These are phyloP conservation scores for Trichoderma harzianum DNA, from an alignment of 2,329 filamentous ascomycete species.

Conservation along the genomic window DNA sequence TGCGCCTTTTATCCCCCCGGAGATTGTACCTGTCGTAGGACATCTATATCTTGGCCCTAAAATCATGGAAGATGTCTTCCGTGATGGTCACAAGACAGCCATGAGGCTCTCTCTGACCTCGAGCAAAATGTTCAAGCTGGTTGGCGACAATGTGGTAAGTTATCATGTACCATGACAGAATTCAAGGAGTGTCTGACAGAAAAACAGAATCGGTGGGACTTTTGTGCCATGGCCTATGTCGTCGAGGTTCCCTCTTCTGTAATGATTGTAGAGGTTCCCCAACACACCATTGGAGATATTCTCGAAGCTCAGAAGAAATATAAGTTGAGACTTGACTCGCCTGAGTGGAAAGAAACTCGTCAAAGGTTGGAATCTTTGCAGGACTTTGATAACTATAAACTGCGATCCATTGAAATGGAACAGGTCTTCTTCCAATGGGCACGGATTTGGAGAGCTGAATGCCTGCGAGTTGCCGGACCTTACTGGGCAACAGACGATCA, in stretches of 20 bases:
- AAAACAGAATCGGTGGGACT: constrained; percentile 30
- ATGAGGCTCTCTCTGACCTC: constrained; percentile 25
- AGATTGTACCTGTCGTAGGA: neutral
- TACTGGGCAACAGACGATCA: neutral
- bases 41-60: constrained; percentile 21
- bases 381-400: neutral
- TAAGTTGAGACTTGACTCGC: constrained; percentile 2
- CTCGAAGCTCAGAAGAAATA: constrained; percentile 7
- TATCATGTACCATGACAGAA: neutral
- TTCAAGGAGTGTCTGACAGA: neutral
- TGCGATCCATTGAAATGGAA: neutral
- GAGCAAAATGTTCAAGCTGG: constrained; percentile 23
- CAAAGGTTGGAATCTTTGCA: neutral
- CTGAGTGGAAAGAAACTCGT: neutral
- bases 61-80: constrained; percentile 22
- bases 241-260: constrained; percentile 23
- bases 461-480: neutral
- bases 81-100: constrained; percentile 25
- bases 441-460: neutral
- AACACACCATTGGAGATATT: constrained; percentile 26
- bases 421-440: neutral
- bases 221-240: constrained; percentile 21
- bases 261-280: constrained; percentile 27
- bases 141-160: constrained; percentile 28
- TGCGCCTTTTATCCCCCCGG: neutral